Base-by-base conservation (phyloP, 2,329 filamentous ascomycete species). In the Aspergillus sergii region DNA sequence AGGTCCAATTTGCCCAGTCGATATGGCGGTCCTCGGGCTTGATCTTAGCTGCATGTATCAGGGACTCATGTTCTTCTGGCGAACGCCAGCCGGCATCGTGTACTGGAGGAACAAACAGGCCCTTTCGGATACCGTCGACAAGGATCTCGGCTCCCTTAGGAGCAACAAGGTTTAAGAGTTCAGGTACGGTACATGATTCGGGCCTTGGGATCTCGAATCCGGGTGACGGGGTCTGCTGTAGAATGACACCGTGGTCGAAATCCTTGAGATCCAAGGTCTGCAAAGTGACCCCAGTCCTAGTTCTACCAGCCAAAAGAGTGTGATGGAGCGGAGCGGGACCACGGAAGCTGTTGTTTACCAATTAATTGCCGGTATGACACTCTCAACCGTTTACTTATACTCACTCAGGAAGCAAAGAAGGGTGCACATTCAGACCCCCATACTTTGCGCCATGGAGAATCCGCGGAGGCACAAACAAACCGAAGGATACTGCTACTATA, bases 401-500 rank as follows among this genome's bases (percentile, higher is more conserved):
- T 69, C 82, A 92, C 89, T 95, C 90, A 4, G 94, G 94, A 16
- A 99, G 85, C 32, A 97, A 80, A 0, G 94, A 98, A 1, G 95
- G 95, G 73, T 99, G 95, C 2, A 99, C 85, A 77, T 99, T 99
- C 3, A 99, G 80, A 0, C 95, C 95, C 50, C 94, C 94, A 78
- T 96, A 97, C 70, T 86, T 87, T 28, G 91, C 87, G 1, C 80
- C 80, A 26, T 81, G 81, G 26, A 99, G 82, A 19, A 98, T 87
- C 5, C 92, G 85, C 0, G 85, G 84, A 0, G 95, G 95, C 1
- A 99, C 89, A 65, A 97, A 90, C 9, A 97, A 85, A 3, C 95
- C 95, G 78, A 98, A 99, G 0, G 95, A 98, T 5, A 98, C 95
- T 55, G 94, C 94, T 53, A 98, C 83, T 69, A 99, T 86, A 63